Percentiles rank a stretch among this genome's conserved stretches.
Conservation (phyloP, 352 stramenopile species). For the Phytophthora nicotianae region DNA sequence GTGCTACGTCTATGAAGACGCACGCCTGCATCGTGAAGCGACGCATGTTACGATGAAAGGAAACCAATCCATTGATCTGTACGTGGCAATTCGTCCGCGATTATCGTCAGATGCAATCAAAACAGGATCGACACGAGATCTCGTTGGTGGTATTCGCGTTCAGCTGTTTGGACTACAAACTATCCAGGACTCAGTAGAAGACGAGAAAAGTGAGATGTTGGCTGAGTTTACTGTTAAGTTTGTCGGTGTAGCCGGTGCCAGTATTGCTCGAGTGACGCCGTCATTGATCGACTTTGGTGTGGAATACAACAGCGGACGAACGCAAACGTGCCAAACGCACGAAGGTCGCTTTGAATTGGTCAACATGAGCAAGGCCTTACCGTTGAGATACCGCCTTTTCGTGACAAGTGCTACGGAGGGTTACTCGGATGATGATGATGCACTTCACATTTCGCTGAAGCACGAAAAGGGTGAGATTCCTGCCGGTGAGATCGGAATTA, state of each 20-base stretch:
- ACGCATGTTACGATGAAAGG: constrained; percentile 74
- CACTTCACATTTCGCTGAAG: constrained; percentile 67
- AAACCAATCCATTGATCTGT: constrained; percentile 73
- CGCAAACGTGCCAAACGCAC: constrained; percentile 53
- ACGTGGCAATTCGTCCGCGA: constrained; percentile 78
- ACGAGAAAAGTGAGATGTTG: constrained; percentile 76
- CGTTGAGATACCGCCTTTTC: constrained; percentile 77
- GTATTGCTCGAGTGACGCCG: constrained; percentile 72
- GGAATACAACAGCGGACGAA: constrained; percentile 59
- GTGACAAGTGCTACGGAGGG: constrained; percentile 60
- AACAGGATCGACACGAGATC: constrained; percentile 73
- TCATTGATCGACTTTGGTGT: constrained; percentile 79
- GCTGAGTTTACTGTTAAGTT: constrained; percentile 91
- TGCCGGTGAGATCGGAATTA: constrained; percentile 52
- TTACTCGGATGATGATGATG: constrained; percentile 84
- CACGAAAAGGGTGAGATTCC: constrained; percentile 77
- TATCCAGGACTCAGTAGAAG: constrained; percentile 16
- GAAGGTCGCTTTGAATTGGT: constrained; percentile 78
- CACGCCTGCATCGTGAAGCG: constrained; percentile 69
- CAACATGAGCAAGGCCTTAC: constrained; percentile 84
- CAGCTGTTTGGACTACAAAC: constrained; percentile 66
- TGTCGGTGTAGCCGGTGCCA: constrained; percentile 80
- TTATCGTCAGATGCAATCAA: constrained; percentile 83
- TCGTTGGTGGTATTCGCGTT: constrained; percentile 88
- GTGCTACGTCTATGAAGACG: constrained; percentile 89